Percentiles rank a stretch among this genome's conserved stretches.
Conservation (phyloP, 345 rosid genomes). For the Boechera stricta region DNA sequence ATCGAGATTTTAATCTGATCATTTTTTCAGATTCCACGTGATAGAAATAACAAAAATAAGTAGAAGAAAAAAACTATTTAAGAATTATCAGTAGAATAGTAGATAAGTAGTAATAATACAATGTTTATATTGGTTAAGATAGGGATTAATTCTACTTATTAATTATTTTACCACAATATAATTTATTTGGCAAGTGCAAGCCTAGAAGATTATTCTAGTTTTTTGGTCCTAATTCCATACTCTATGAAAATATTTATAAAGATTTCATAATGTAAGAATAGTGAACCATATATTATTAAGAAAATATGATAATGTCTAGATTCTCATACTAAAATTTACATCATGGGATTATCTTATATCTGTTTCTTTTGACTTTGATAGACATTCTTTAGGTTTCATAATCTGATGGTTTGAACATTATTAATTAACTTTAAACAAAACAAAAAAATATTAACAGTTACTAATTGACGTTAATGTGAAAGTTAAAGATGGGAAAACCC, state of each 20-base stretch:
- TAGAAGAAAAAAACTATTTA: not conserved
- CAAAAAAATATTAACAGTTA: not conserved
- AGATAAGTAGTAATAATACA: too few relatives aligned
- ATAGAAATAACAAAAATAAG: not conserved
- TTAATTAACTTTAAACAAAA: not conserved
- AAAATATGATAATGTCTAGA: not conserved
- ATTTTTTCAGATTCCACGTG: not conserved
- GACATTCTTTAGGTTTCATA: not conserved
- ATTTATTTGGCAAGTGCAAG: not conserved
- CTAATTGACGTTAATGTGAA: not conserved
- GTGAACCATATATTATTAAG: too few relatives aligned
- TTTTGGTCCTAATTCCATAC: not conserved
- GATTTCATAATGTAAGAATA: too few relatives aligned
- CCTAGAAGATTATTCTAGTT: not conserved
- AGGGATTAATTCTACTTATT: not conserved
- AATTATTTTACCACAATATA: not conserved
- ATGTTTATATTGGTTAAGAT: not conserved
- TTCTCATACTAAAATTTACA: not conserved
- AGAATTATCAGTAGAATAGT: not conserved
- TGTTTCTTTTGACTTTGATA: not conserved
- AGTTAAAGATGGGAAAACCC: not conserved
- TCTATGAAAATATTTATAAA: too few relatives aligned
- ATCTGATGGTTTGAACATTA: not conserved
- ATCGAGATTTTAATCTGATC: constrained; percentile 19
- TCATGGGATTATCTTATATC: not conserved